Percentiles rank a stretch among this genome's conserved stretches.
phyloP scores from a whole-genome alignment of 179 eudicot species.

The Nepenthes alata region DNA sequence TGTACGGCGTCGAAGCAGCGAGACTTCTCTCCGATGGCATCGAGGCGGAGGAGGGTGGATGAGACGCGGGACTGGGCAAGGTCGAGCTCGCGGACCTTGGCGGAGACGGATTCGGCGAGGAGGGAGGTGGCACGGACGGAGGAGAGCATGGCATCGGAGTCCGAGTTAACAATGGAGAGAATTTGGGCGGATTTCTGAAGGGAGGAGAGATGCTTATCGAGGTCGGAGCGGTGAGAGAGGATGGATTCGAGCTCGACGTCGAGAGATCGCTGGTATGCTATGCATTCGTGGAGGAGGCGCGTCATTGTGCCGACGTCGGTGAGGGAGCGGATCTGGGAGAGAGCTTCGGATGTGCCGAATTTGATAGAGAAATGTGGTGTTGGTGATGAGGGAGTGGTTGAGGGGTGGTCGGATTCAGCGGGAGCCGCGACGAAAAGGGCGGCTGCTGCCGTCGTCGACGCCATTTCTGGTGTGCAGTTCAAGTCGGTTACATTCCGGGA shows the following conservation, averaged over 20 bases:
- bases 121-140: conserved; percentile 50
- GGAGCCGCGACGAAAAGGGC: conserved; percentile 3
- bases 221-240: conserved; percentile 51
- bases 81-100: conserved; percentile 77
- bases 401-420: conserved; percentile 5
- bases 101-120: conserved; percentile 62
- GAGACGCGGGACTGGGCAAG: conserved; percentile 72
- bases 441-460: conserved; percentile 4
- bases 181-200: conserved; percentile 46
- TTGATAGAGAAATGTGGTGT: conserved; percentile 21
- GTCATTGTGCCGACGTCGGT: conserved; percentile 76
- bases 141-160: conserved; percentile 46
- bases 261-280: conserved; percentile 69
- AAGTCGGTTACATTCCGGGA: too few species aligned
- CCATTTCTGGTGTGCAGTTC: not conserved
- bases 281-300: conserved; percentile 76
- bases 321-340: conserved; percentile 39
- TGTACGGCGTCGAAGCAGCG: conserved; percentile 49
- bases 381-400: conserved; percentile 7
- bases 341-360: conserved; percentile 45
- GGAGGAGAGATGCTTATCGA: conserved; percentile 50
- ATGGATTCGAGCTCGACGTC: conserved; percentile 45
- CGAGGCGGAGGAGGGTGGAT: conserved; percentile 52
- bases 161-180: conserved; percentile 42
- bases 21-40: conserved; percentile 55